phyloP scores from a whole-genome alignment of 129 eudicot species.

The Rutidosis leptorrhynchoides region DNA sequence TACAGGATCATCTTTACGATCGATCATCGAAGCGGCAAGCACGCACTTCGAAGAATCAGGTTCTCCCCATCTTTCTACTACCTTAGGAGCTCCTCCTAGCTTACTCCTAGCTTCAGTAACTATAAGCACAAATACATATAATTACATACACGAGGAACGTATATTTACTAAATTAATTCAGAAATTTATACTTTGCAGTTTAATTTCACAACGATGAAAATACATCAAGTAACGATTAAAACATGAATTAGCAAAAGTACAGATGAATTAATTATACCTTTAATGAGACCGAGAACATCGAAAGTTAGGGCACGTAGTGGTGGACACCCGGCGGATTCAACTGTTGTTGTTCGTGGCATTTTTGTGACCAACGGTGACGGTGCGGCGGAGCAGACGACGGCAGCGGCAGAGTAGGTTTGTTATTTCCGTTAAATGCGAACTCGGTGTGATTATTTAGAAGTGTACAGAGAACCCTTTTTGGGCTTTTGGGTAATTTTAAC shows the following conservation, averaged over 20 bases:
- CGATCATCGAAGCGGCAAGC: slow-evolving; percentile 64
- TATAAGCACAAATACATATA: slow-evolving; percentile 20
- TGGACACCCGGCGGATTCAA: slow-evolving; percentile 65
- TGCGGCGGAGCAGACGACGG: slow-evolving; percentile 24
- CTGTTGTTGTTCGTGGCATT: slow-evolving; percentile 28
- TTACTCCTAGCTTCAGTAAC: slow-evolving; percentile 77
- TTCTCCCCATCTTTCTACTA: slow-evolving; percentile 96
- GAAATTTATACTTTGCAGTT: not conserved
- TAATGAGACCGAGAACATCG: slow-evolving; percentile 81
- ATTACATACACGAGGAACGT: not conserved
- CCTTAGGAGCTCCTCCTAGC: slow-evolving; percentile 59
- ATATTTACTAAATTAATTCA: too few species aligned
- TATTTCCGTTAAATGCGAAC: slow-evolving; percentile 17
- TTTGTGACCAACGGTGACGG: slow-evolving; percentile 57
- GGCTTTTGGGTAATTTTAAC: slow-evolving; percentile 7
- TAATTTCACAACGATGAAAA: not conserved
- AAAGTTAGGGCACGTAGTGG: slow-evolving; percentile 79
- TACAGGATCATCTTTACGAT: slow-evolving; percentile 76
- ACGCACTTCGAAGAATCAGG: slow-evolving; percentile 69
- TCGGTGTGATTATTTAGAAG: not conserved
- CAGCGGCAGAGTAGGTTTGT: slow-evolving; percentile 30
- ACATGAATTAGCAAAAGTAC: slow-evolving; percentile 24
- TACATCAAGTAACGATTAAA: not conserved
- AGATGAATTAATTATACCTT: slow-evolving; percentile 68
- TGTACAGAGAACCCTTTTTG: not conserved